phyloP scores from a whole-genome alignment of 352 stramenopile species.

The Phytophthora litchii region DNA sequence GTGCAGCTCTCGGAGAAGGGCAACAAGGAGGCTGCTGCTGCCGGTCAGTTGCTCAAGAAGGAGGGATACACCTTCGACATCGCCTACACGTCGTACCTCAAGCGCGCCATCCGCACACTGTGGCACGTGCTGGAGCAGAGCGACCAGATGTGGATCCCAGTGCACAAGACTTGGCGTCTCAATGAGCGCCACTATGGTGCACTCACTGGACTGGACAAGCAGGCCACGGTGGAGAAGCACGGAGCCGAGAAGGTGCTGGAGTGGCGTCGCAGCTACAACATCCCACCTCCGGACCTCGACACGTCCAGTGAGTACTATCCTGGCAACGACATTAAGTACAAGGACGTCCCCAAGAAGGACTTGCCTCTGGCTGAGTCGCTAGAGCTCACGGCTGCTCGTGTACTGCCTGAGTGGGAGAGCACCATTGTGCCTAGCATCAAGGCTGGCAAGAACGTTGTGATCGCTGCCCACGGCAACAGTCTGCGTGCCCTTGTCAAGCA shows the following conservation, averaged over 20 bases:
- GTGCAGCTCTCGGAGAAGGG: constrained; percentile 91
- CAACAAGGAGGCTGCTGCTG: constrained; percentile 91
- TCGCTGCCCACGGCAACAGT: constrained; percentile 95
- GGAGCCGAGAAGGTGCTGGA: constrained; percentile 93
- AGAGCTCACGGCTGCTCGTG: constrained; percentile 92
- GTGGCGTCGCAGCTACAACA: constrained; percentile 98
- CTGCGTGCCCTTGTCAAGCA: constrained; percentile 94
- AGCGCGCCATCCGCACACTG: constrained; percentile 93
- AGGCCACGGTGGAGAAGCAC: constrained; percentile 90
- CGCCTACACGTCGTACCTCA: constrained; percentile 95
- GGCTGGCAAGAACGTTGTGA: constrained; percentile 94
- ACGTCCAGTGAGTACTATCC: constrained; percentile 93
- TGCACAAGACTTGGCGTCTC: constrained; percentile 94
- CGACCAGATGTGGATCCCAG: constrained; percentile 95
- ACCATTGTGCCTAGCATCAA: constrained; percentile 93
- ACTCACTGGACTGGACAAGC: constrained; percentile 92
- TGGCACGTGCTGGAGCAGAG: constrained; percentile 96
- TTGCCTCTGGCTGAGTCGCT: constrained; percentile 94
- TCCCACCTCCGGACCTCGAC: constrained; percentile 94
- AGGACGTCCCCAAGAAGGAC: constrained; percentile 79
- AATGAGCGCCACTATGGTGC: constrained; percentile 93
- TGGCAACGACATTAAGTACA: constrained; percentile 92
- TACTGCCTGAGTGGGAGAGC: constrained; percentile 91
- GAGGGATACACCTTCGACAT: constrained; percentile 95
- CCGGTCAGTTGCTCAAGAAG: constrained; percentile 89